A percentile compares a stretch with the other conserved stretches of the same genome.
Conservation (phyloP, 441 rosid genomes). For the Eutrema salsugineum region DNA sequence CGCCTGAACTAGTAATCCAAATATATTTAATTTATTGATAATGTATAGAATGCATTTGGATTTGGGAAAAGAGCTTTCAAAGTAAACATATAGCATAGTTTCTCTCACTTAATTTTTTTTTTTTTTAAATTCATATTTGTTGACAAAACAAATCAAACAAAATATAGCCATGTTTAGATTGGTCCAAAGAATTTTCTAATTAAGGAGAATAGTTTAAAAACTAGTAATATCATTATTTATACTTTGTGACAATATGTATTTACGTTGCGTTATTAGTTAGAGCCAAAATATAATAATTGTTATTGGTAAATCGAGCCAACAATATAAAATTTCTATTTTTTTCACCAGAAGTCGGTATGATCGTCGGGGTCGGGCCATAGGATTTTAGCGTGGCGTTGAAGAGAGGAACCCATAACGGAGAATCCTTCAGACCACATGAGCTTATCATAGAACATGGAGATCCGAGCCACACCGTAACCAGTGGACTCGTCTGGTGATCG, state of each 20-base stretch:
- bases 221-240: neutral
- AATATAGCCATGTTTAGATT: neutral
- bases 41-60: neutral
- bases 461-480: constrained; percentile 32
- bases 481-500: constrained; percentile 33
- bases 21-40: neutral
- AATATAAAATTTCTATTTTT: neutral
- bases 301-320: neutral
- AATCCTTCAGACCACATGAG: constrained; percentile 39
- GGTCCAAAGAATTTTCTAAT: neutral
- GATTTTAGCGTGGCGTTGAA: constrained; percentile 20
- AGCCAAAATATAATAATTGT: neutral
- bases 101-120: neutral
- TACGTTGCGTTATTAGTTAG: neutral
- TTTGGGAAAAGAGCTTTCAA: neutral
- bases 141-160: neutral
- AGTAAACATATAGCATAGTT: neutral
- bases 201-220: neutral
- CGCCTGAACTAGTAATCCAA: neutral
- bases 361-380: constrained; percentile 34
- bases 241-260: neutral
- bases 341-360: constrained; percentile 27
- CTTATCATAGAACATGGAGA: constrained; percentile 33
- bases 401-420: constrained; percentile 28
- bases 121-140: neutral